phyloP scores from a whole-genome alignment of 495 filamentous ascomycete genomes.

The Sphaerosporella brunnea region DNA sequence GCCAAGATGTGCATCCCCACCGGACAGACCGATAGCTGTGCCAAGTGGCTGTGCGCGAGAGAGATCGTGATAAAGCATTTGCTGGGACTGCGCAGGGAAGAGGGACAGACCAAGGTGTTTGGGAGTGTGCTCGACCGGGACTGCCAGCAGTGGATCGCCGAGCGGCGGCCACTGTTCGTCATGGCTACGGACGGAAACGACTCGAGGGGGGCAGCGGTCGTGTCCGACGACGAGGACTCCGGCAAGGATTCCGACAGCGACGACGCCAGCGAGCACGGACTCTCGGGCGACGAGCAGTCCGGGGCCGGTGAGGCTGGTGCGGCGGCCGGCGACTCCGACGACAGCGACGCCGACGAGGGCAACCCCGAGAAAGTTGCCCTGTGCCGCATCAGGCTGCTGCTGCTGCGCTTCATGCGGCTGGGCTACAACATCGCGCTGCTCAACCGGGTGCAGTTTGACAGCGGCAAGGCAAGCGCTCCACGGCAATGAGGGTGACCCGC shows the following conservation, averaged over 20 bases:
- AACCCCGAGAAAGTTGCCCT: neutral
- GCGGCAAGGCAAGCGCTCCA: slow-evolving; percentile 36
- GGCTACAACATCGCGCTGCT: slow-evolving; percentile 41
- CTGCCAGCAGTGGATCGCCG: slow-evolving; percentile 38
- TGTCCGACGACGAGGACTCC: slow-evolving; percentile 11
- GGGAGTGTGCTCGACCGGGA: slow-evolving; percentile 15
- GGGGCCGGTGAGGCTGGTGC: no score
- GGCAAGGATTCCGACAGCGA: neutral
- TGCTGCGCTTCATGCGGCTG: slow-evolving; percentile 6
- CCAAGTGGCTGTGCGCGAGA: slow-evolving; percentile 33
- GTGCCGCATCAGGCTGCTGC: neutral
- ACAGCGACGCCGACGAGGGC: neutral
- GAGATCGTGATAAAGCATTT: slow-evolving; percentile 45
- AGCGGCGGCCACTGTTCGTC: slow-evolving; percentile 42
- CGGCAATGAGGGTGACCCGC: neutral
- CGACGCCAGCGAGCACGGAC: no score
- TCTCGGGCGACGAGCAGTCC: no score
- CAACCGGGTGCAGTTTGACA: slow-evolving; percentile 39
- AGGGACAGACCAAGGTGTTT: slow-evolving; percentile 15
- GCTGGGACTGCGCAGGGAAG: slow-evolving; percentile 12
- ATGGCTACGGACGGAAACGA: slow-evolving; percentile 31
- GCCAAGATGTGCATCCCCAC: slow-evolving; percentile 29
- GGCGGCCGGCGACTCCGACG: neutral
- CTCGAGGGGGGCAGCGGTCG: slow-evolving; percentile 24
- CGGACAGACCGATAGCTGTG: slow-evolving; percentile 31